A percentile compares a stretch with the other conserved stretches of the same genome.
These are phyloP conservation scores for Wickerhamomyces bovis DNA, from an alignment of 805 yeast species.

Conservation along the genomic window DNA sequence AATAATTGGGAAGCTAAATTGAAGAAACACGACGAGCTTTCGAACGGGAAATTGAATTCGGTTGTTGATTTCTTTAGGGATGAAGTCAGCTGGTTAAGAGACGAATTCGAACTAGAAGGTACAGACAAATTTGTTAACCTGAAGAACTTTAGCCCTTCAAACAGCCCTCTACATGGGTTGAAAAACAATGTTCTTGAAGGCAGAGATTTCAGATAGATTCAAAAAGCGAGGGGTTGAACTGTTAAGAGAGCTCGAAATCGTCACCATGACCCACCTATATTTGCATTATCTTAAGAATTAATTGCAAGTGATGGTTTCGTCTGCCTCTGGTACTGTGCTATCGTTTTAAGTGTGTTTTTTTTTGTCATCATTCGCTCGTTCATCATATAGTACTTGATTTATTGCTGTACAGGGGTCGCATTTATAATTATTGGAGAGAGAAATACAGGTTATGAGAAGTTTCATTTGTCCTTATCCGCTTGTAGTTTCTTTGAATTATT, in stretches of 20 bases:
- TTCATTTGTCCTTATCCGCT: background rate
- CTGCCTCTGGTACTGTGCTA: background rate
- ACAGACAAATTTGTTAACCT: constrained; percentile 10
- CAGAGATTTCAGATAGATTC: background rate
- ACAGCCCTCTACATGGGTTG: constrained; percentile 20
- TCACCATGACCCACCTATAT: background rate
- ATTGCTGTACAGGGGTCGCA: background rate
- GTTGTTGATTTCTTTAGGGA: constrained; percentile 39
- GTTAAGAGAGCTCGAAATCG: background rate
- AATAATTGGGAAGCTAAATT: constrained; percentile 37
- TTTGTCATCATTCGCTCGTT: background rate
- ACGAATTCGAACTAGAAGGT: constrained; percentile 10
- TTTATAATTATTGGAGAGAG: background rate
- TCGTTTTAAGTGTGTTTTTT: background rate
- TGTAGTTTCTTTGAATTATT: too few relatives aligned
- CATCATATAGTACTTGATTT: background rate
- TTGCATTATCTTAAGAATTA: background rate
- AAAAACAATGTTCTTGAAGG: constrained; percentile 8
- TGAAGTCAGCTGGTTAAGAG: constrained; percentile 29
- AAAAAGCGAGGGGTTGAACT: background rate
- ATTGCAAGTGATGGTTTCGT: background rate
- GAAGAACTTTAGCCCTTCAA: constrained; percentile 18
- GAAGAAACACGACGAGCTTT: constrained; percentile 36
- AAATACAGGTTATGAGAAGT: background rate
- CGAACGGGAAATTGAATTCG: constrained; percentile 36